A percentile compares a stretch with the other conserved stretches of the same genome.
These are phyloP conservation scores for Venturia effusa DNA, from an alignment of 2,329 filamentous ascomycete genomes.

Conservation along the genomic window DNA sequence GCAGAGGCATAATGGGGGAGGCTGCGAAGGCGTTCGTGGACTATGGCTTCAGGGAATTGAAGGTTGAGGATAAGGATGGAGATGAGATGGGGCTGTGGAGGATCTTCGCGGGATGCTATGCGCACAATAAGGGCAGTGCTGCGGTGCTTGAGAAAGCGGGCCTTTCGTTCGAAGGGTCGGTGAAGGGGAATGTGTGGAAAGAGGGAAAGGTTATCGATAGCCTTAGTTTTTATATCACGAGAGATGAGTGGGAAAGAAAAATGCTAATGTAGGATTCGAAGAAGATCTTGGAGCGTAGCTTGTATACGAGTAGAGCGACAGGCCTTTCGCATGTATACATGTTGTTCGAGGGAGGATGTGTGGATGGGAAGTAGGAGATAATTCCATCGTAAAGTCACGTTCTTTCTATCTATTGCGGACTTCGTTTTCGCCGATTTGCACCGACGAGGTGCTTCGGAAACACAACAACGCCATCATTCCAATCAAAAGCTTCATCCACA, in stretches of 20 bases:
- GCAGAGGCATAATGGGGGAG: background rate
- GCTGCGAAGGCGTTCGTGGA: slow-evolving; percentile 1
- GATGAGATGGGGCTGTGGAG: background rate
- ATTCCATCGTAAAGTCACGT: too few relatives aligned
- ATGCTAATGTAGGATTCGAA: too few relatives aligned
- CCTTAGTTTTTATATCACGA: background rate
- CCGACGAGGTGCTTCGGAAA: too few relatives aligned
- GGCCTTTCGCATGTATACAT: too few relatives aligned
- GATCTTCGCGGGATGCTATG: background rate
- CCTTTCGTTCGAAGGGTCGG: background rate
- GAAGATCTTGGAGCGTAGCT: too few relatives aligned
- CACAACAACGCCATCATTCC: too few relatives aligned
- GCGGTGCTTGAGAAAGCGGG: background rate
- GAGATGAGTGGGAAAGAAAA: background rate
- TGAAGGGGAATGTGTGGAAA: slow-evolving; percentile 1
- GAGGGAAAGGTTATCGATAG: background rate
- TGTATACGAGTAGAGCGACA: too few relatives aligned
- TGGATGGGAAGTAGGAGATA: too few relatives aligned
- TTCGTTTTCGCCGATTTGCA: too few relatives aligned
- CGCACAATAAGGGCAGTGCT: background rate
- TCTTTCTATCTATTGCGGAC: too few relatives aligned
- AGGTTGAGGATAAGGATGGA: background rate
- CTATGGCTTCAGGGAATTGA: background rate
- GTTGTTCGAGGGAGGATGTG: too few relatives aligned
- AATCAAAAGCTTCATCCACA: too few relatives aligned